Base-by-base conservation (phyloP, 2,329 filamentous ascomycete species). In the Talaromyces sp. region DNA sequence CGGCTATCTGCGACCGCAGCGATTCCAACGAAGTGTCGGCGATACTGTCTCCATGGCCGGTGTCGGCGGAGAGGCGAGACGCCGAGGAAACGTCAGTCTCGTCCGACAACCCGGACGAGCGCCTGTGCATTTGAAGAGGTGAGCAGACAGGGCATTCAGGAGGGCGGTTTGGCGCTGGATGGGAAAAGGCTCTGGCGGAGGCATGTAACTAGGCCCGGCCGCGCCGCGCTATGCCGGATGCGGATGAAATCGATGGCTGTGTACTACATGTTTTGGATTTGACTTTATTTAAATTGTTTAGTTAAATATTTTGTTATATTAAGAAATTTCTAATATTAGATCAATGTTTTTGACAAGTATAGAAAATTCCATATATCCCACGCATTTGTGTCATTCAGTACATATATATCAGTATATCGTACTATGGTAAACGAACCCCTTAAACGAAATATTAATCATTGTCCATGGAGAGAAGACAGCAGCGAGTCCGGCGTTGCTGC, bases 101-200 rank as follows among this genome's bases (percentile, higher is more conserved):
- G 70, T 77, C 75, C 74, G 74, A 73, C 65, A 74, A 76, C 68
- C 73, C 75, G 71, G 76, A 78, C 71, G 72, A 76, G 69, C 75
- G 76, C 76, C 74, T 77, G 70, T 73, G 76, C 76, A 78, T 78
- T 77, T 70, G 75, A 75, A 70, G 71, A 71, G 64, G 66, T 68
- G 67, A 69, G 69, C 66, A 64, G 68, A 67, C 63, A 63, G 66
- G 70, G 74, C 74, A 75, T 75, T 69, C 73, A 75, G 54, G 49
- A 53, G 49, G 44, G 44, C 22, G 19, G 22, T 47, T 25, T 47
- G 44, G 22, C 44, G 10, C 44, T 47, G 44, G 44, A 47, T 47
- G n/a, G 44, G 22, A 25, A 47, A 47, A 47, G 44, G 42, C 7
- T 47, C 44, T 47, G 44, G 44, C 44, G 19, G 44, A 3, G 19